A percentile compares a stretch with the other conserved stretches of the same genome.
Evolutionary conservation across 2,329 filamentous ascomycete species (phyloP).

Genomic region (Cladophialophora carrionii): DNA sequence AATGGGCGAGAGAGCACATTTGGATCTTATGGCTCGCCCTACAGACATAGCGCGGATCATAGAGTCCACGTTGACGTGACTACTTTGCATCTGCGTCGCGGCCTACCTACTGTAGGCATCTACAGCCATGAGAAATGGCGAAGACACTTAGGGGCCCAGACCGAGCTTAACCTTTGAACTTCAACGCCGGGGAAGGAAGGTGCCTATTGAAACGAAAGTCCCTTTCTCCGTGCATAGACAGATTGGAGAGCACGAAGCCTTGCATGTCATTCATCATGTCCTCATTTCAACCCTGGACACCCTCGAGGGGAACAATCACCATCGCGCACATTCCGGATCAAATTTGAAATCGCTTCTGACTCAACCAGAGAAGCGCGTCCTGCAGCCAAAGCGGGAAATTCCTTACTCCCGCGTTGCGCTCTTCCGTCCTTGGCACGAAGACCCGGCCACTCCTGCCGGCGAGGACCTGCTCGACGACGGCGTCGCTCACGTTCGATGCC

Average conservation of each 20-base stretch:
- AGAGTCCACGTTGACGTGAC: too few species aligned
- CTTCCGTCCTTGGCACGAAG: conserved; percentile 33
- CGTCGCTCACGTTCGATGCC: conserved; percentile 53
- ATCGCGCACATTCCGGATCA: background rate
- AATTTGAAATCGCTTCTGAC: background rate
- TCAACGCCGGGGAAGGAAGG: background rate
- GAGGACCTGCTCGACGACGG: conserved; percentile 55
- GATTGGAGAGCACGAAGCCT: background rate
- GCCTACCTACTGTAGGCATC: too few species aligned
- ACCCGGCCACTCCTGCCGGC: conserved; percentile 34
- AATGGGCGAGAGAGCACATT: too few species aligned
- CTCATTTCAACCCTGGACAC: background rate
- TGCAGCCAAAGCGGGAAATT: conserved; percentile 34
- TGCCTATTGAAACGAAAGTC: too few species aligned
- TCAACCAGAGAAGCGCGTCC: conserved; percentile 23
- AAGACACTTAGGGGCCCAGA: too few species aligned
- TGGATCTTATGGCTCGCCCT: too few species aligned
- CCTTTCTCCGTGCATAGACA: background rate
- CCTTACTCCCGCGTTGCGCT: conserved; percentile 16
- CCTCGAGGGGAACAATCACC: background rate
- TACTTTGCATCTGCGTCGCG: too few species aligned
- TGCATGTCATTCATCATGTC: background rate
- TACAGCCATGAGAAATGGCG: too few species aligned
- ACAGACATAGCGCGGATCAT: too few species aligned
- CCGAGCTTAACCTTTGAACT: background rate